Evolutionary conservation across 192 early-diverging fungal species (phyloP).

Genomic region (Coemansia sp.): DNA sequence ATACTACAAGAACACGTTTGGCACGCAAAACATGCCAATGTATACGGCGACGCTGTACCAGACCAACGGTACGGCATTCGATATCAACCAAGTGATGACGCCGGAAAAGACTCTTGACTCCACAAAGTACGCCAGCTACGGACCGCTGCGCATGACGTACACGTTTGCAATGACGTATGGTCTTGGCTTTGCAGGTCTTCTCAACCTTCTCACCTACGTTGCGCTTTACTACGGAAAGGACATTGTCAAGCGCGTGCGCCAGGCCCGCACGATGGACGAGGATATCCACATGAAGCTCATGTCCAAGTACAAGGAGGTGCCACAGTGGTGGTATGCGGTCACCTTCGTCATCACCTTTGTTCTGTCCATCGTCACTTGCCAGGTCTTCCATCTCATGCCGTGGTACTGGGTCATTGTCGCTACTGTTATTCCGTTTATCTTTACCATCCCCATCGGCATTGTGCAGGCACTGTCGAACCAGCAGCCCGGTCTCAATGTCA

Average conservation of each 20-base stretch:
- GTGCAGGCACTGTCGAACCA: constrained; percentile 76
- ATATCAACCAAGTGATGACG: constrained; percentile 60
- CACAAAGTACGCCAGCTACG: constrained; percentile 58
- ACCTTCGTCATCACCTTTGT: constrained; percentile 45
- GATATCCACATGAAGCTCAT: constrained; percentile 79
- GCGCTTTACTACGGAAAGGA: constrained; percentile 68
- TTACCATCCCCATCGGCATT: constrained; percentile 80
- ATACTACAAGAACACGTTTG: constrained; percentile 66
- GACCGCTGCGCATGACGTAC: constrained; percentile 66
- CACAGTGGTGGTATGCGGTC: constrained; percentile 66
- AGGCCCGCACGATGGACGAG: constrained; percentile 58
- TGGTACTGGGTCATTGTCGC: constrained; percentile 78
- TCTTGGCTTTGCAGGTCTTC: constrained; percentile 64
- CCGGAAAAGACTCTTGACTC: constrained; percentile 58
- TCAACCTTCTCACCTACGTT: constrained; percentile 66
- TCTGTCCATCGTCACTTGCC: constrained; percentile 41
- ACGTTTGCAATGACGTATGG: constrained; percentile 72
- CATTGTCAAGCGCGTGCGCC: constrained; percentile 61
- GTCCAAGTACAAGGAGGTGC: constrained; percentile 72
- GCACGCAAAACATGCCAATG: constrained; percentile 52
- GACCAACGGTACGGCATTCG: constrained; percentile 56
- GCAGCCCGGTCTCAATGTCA: constrained; percentile 75
- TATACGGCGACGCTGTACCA: constrained; percentile 61
- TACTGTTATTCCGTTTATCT: constrained; percentile 60
- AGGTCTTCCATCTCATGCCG: constrained; percentile 49